Conservation (phyloP, 192 early-diverging fungal species). For the Backusella sp. region DNA sequence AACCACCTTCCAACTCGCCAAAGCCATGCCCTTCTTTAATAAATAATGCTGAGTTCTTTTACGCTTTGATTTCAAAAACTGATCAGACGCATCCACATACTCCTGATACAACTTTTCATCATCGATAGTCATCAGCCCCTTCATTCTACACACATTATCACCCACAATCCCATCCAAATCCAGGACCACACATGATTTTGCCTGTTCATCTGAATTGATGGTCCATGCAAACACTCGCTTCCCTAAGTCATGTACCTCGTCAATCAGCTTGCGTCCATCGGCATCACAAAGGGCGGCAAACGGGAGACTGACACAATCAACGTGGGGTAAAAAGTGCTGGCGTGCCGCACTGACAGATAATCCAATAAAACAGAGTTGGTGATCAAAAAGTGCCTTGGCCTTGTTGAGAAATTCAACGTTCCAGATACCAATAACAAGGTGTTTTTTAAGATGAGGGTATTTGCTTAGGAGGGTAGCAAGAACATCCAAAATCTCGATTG, state of each 20-base stretch:
- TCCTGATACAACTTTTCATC: not conserved
- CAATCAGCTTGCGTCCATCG: constrained; percentile 44
- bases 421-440: constrained; percentile 54
- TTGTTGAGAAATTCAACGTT: constrained; percentile 46
- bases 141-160: constrained; percentile 36
- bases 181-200: constrained; percentile 39
- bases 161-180: constrained; percentile 50
- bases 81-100: not conserved
- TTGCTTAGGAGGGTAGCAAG: constrained; percentile 18
- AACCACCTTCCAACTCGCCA: constrained; percentile 18
- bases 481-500: constrained; percentile 26
- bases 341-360: constrained; percentile 40
- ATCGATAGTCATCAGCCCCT: constrained; percentile 1
- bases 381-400: constrained; percentile 35
- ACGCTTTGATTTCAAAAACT: not conserved
- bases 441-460: constrained; percentile 12
- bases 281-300: constrained; percentile 34
- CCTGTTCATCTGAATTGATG: constrained; percentile 38
- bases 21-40: constrained; percentile 1
- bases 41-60: not conserved
- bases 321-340: constrained; percentile 36
- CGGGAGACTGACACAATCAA: constrained; percentile 44
- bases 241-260: constrained; percentile 45
- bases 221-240: constrained; percentile 52
- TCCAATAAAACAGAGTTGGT: constrained; percentile 48